Evolutionary conservation across 306 rosid species (phyloP).

Genomic region (Comarum palustre): DNA sequence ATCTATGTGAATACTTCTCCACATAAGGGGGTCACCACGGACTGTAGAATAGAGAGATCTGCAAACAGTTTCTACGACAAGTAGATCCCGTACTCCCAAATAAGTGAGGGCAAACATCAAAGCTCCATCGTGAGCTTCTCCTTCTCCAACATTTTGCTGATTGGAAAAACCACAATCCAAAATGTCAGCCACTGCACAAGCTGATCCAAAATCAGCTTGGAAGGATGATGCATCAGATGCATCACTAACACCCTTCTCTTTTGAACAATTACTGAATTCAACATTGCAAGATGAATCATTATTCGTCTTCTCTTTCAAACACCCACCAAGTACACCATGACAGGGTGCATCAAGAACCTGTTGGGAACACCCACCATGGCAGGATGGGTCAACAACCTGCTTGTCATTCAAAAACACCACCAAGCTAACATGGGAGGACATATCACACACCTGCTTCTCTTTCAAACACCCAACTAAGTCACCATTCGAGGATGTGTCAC

Average conservation of each 20-base stretch:
- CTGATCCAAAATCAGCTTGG: slow-evolving; percentile 35
- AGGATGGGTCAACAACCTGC: too few species aligned
- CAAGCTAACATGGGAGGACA: too few species aligned
- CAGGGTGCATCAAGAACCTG: too few species aligned
- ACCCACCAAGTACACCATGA: too few species aligned
- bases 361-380: too few species aligned
- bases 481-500: slow-evolving; percentile 31
- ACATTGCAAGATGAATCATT: too few species aligned
- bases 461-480: slow-evolving; percentile 31
- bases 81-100: slow-evolving; percentile 68
- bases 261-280: too few species aligned
- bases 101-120: slow-evolving; percentile 48
- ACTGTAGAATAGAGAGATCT: slow-evolving; percentile 52
- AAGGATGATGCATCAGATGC: slow-evolving; percentile 16
- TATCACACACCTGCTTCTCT: slow-evolving; percentile 19
- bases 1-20: slow-evolving; percentile 70
- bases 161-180: slow-evolving; percentile 21
- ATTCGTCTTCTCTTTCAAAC: too few species aligned
- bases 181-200: slow-evolving; percentile 24
- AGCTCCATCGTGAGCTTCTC: slow-evolving; percentile 49
- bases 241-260: slow-evolving; percentile 32
- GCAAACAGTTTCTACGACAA: slow-evolving; percentile 63
- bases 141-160: slow-evolving; percentile 34
- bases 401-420: too few species aligned
- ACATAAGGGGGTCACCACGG: slow-evolving; percentile 59